Evolutionary conservation across 176 grass and related monocot species (phyloP).

Genomic region (Carex kokanica): DNA sequence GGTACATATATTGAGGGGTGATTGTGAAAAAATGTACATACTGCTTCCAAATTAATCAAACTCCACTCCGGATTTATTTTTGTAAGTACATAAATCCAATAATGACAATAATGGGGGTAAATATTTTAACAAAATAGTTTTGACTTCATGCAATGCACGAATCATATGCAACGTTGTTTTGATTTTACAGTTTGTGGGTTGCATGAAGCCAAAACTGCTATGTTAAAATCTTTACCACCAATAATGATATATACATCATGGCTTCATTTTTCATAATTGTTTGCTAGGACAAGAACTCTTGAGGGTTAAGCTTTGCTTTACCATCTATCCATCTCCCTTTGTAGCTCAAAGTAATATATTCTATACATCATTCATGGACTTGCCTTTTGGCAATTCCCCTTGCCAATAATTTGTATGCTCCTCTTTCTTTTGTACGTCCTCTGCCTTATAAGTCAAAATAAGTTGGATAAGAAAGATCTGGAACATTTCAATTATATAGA

Average conservation of each 20-base stretch:
- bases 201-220: too few species aligned
- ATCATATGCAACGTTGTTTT: too few species aligned
- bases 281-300: constrained; percentile 6
- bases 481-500: background rate
- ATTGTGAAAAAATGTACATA: background rate
- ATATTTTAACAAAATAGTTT: too few species aligned
- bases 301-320: constrained; percentile 14
- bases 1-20: background rate
- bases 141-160: too few species aligned
- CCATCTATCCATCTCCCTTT: constrained; percentile 16
- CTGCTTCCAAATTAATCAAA: background rate
- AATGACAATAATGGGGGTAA: background rate
- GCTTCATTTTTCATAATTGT: background rate
- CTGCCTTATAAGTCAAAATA: background rate
- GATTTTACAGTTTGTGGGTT: too few species aligned
- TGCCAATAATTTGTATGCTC: constrained; percentile 18
- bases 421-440: constrained; percentile 14
- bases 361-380: constrained; percentile 16
- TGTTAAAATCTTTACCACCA: too few species aligned
- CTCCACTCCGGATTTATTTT: background rate
- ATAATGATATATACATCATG: background rate
- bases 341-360: constrained; percentile 32
- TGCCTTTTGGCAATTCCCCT: constrained; percentile 20
- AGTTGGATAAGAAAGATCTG: background rate
- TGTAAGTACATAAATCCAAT: background rate